Conservation (phyloP, 176 grass and related monocot genomes). For the Paspalum vaginatum region DNA sequence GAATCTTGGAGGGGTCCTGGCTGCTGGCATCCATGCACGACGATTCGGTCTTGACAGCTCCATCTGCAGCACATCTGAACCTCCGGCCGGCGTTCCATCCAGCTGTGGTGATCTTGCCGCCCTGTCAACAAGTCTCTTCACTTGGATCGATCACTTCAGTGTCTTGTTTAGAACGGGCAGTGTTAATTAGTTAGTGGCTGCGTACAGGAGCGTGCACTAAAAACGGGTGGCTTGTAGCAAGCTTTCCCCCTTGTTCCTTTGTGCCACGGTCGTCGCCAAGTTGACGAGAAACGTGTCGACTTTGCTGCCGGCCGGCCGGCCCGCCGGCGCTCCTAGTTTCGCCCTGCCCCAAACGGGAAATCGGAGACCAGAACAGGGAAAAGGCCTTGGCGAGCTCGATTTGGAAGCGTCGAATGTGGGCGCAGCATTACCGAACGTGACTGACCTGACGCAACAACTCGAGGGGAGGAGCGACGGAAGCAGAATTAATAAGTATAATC, state of each 20-base stretch:
- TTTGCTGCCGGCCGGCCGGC: background rate
- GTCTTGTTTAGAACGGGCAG: background rate
- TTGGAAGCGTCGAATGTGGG: constrained; percentile 54
- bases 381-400: constrained; percentile 20
- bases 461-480: background rate
- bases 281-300: constrained; percentile 14
- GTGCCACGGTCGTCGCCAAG: constrained; percentile 22
- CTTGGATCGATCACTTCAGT: constrained; percentile 26
- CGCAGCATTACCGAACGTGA: background rate
- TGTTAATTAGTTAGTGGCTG: constrained; percentile 25
- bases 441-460: background rate
- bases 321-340: background rate
- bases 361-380: background rate
- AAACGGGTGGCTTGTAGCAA: constrained; percentile 45
- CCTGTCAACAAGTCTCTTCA: background rate
- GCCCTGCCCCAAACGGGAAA: background rate
- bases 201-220: constrained; percentile 43
- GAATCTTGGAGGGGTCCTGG: constrained; percentile 32
- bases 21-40: constrained; percentile 5
- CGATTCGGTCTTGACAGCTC: constrained; percentile 41
- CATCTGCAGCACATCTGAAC: constrained; percentile 4
- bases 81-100: constrained; percentile 23
- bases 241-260: background rate
- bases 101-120: background rate
- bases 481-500: background rate